phyloP scores from a whole-genome alignment of 1,284 basidiomycete species.

The Cerioporus squamosus region DNA sequence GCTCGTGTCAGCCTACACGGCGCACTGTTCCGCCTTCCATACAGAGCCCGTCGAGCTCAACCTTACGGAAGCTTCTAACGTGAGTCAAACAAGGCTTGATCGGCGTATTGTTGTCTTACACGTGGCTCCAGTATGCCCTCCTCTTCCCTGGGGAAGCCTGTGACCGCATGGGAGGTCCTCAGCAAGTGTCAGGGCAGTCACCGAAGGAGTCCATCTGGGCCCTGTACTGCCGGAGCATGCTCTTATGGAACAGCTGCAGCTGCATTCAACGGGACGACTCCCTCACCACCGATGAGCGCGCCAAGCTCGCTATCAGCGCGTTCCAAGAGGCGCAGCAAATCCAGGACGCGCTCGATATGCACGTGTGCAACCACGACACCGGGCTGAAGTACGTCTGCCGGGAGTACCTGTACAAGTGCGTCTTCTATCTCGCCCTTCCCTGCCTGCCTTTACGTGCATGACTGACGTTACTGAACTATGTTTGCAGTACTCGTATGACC shows the following conservation, averaged over 20 bases:
- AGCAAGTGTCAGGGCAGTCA: constrained; percentile 45
- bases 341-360: constrained; percentile 65
- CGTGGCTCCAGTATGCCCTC: constrained; percentile 46
- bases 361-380: constrained; percentile 70
- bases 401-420: constrained; percentile 78
- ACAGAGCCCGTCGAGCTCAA: constrained; percentile 58
- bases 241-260: constrained; percentile 73
- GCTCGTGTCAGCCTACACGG: constrained; percentile 65
- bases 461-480: constrained; percentile 5
- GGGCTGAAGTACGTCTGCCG: constrained; percentile 67
- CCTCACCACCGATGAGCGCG: constrained; percentile 52
- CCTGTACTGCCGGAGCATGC: constrained; percentile 77
- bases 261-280: constrained; percentile 46
- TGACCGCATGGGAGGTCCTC: constrained; percentile 47
- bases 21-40: constrained; percentile 67
- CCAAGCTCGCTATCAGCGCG: constrained; percentile 62
- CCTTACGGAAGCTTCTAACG: constrained; percentile 65
- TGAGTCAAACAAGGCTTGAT: constrained; percentile 39
- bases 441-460: constrained; percentile 3
- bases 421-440: constrained; percentile 26
- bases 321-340: constrained; percentile 67
- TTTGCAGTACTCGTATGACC: constrained; percentile 64
- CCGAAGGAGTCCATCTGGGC: constrained; percentile 80
- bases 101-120: constrained; percentile 7
- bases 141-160: constrained; percentile 66